Conservation (phyloP, 768 basidiomycete genomes). For the Leucosporidium scottii region DNA sequence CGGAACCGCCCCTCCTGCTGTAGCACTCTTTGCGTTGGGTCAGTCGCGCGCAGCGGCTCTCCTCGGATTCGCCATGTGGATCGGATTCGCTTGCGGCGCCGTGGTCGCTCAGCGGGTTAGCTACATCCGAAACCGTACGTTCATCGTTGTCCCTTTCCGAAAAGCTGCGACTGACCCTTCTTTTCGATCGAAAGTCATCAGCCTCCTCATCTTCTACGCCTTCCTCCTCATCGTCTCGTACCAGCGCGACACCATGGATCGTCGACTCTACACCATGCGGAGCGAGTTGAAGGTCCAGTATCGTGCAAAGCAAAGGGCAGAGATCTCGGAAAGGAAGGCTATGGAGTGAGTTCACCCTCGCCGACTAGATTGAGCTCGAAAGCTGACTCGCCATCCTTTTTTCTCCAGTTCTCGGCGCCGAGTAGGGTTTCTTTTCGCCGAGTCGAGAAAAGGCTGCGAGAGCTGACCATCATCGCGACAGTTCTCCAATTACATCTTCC, state of each 20-base stretch:
- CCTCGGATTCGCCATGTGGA: conserved; percentile 52
- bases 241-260: conserved; percentile 49
- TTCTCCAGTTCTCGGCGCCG: not conserved
- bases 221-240: conserved; percentile 68
- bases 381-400: no score
- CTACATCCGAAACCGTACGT: no score
- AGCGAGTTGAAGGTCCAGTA: conserved; percentile 70
- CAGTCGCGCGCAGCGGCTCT: conserved; percentile 46
- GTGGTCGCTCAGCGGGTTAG: no score
- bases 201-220: conserved; percentile 57
- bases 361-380: no score
- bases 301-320: conserved; percentile 61
- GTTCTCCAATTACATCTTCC: not conserved
- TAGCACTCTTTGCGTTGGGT: conserved; percentile 41
- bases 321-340: conserved; percentile 51
- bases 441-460: conserved; percentile 26
- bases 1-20: conserved; percentile 48
- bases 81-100: not conserved
- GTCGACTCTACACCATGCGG: conserved; percentile 61
- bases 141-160: no score
- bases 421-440: conserved; percentile 39
- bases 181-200: no score
- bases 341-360: not conserved
- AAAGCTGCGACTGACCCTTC: no score
- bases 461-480: no score